phyloP scores from a whole-genome alignment of 2,329 filamentous ascomycete species.

The Aspergillus brunneoviolaceus region DNA sequence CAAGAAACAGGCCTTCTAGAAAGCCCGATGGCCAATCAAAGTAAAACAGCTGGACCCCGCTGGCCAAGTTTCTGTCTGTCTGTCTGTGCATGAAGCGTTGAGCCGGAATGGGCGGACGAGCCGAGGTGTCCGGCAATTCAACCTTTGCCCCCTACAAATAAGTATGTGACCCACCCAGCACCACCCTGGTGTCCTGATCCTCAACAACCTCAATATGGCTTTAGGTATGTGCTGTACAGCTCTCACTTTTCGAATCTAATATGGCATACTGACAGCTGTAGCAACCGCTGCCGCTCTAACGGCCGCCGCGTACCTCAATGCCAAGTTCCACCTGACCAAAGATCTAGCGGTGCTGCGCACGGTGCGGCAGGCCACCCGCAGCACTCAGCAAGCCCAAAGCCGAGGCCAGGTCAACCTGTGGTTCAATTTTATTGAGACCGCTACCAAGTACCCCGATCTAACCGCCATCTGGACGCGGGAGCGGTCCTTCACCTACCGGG shows the following conservation, averaged over 20 bases:
- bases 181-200: not conserved
- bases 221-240: conserved; percentile 3
- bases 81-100: not conserved
- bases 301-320: conserved; percentile 51
- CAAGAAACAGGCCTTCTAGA: not conserved
- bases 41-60: not conserved
- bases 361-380: conserved; percentile 44
- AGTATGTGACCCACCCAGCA: not conserved
- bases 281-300: conserved; percentile 29
- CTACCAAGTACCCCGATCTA: conserved; percentile 52
- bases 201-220: conserved; percentile 1
- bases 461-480: conserved; percentile 67
- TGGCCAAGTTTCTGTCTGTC: not conserved
- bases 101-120: not conserved
- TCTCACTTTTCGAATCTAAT: not conserved
- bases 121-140: not conserved
- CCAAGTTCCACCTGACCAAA: conserved; percentile 65
- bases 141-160: not conserved
- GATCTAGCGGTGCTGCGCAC: conserved; percentile 56
- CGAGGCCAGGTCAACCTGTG: conserved; percentile 60
- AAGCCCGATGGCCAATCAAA: not conserved
- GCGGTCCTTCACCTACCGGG: conserved; percentile 59
- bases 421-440: conserved; percentile 63
- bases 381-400: conserved; percentile 49
- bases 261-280: not conserved